A percentile compares a stretch with the other conserved stretches of the same genome.
Evolutionary conservation across 176 grass and related monocot species (phyloP).

Genomic region (Oryza punctata): DNA sequence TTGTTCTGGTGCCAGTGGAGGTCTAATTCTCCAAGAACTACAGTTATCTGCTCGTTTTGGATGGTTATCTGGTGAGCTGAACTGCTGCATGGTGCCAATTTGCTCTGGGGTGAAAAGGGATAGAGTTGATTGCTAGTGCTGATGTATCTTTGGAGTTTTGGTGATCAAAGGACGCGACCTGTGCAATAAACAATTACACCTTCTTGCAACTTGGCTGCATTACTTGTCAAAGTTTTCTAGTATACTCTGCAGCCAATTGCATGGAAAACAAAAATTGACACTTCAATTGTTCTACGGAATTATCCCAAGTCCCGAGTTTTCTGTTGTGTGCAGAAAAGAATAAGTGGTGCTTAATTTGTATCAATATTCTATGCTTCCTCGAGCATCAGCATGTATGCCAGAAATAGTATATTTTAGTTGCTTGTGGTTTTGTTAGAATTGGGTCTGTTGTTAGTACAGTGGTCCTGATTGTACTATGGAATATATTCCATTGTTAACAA

Average conservation of each 20-base stretch:
- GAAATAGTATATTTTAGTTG: slow-evolving; percentile 5
- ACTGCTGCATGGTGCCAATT: neutral
- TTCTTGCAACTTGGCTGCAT: neutral
- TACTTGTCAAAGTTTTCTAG: neutral
- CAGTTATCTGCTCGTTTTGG: slow-evolving; percentile 2
- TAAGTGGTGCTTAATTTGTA: neutral
- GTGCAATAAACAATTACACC: neutral
- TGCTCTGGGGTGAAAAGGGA: neutral
- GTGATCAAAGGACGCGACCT: neutral
- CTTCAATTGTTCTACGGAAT: slow-evolving; percentile 23
- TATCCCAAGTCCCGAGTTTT: neutral
- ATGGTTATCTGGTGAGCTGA: slow-evolving; percentile 13
- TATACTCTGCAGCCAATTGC: neutral
- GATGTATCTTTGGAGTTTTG: neutral
- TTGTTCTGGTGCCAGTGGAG: neutral
- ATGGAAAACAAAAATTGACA: neutral
- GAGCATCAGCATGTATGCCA: neutral
- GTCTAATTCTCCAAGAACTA: neutral
- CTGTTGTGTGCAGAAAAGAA: neutral
- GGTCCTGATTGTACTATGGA: slow-evolving; percentile 19
- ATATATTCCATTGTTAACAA: slow-evolving; percentile 16
- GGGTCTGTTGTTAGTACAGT: neutral
- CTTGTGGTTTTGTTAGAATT: neutral
- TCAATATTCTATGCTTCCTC: neutral
- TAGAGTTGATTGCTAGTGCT: neutral